phyloP scores from a whole-genome alignment of 108 stramenopile genomes.

The Fistulifera pelliculosa region DNA sequence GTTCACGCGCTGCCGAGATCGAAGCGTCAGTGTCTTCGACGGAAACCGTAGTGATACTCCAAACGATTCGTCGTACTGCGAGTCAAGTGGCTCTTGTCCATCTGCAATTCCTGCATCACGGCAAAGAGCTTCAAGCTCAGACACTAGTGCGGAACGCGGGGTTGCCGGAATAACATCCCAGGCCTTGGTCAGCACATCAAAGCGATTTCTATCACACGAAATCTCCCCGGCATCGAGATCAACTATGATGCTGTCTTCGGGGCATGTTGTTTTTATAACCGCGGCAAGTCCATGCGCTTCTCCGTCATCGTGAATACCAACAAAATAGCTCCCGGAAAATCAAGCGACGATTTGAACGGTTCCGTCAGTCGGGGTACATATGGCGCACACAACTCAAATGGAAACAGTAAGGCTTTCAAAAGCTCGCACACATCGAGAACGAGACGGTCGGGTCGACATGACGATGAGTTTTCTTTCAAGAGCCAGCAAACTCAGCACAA shows the following conservation, averaged over 20 bases:
- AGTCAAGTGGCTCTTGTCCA: constrained; percentile 77
- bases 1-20: constrained; percentile 17
- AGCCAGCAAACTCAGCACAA: constrained; percentile 70
- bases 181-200: constrained; percentile 46
- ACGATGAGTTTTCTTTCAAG: constrained; percentile 79
- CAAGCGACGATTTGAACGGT: constrained; percentile 72
- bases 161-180: constrained; percentile 69
- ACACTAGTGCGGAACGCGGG: constrained; percentile 53
- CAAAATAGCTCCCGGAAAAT: constrained; percentile 85
- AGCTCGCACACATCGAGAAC: constrained; percentile 79
- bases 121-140: constrained; percentile 75
- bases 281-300: constrained; percentile 51
- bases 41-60: constrained; percentile 20
- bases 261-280: constrained; percentile 43
- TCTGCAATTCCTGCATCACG: constrained; percentile 69
- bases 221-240: constrained; percentile 72
- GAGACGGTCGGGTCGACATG: constrained; percentile 66
- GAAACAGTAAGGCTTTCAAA: constrained; percentile 67
- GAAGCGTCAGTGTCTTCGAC: constrained; percentile 15
- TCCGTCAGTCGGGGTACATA: constrained; percentile 80
- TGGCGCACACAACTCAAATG: constrained; percentile 79
- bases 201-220: constrained; percentile 56
- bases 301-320: constrained; percentile 79
- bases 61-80: constrained; percentile 47
- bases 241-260: constrained; percentile 78